A percentile compares a stretch with the other conserved stretches of the same genome.
phyloP scores from a whole-genome alignment of 306 rosid species.

The Acacia confusa region DNA sequence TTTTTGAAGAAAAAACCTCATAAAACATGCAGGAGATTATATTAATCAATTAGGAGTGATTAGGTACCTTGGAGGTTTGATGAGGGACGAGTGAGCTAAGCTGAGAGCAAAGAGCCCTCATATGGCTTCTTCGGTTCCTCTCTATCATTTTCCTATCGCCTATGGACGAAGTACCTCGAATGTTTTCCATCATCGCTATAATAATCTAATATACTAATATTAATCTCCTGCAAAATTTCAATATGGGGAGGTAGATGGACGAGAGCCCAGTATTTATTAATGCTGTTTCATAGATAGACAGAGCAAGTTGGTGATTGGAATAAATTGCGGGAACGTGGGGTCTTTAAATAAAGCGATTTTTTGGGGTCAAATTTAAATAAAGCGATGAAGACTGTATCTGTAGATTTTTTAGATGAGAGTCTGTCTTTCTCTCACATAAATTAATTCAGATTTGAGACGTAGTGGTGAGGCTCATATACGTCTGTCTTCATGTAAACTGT shows the following conservation, averaged over 20 bases:
- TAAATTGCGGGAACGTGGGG: not conserved
- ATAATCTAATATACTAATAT: not conserved
- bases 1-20: not conserved
- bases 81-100: not conserved
- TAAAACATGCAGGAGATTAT: not conserved
- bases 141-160: not conserved
- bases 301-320: not conserved
- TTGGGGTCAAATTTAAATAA: too few relatives aligned
- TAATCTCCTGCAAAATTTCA: not conserved
- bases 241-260: too few relatives aligned
- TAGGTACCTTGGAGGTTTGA: not conserved
- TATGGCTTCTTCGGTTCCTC: conserved; percentile 8
- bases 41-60: not conserved
- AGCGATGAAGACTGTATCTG: not conserved
- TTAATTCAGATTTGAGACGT: too few relatives aligned
- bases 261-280: not conserved
- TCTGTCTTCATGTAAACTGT: not conserved
- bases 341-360: not conserved
- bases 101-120: not conserved
- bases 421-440: not conserved
- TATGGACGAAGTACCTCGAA: not conserved
- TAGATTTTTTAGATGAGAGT: not conserved
- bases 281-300: not conserved
- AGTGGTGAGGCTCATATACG: not conserved
- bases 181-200: conserved; percentile 34